Conservation (phyloP, 2,329 filamentous ascomycete genomes). For the Dactylellina parvicollis region DNA sequence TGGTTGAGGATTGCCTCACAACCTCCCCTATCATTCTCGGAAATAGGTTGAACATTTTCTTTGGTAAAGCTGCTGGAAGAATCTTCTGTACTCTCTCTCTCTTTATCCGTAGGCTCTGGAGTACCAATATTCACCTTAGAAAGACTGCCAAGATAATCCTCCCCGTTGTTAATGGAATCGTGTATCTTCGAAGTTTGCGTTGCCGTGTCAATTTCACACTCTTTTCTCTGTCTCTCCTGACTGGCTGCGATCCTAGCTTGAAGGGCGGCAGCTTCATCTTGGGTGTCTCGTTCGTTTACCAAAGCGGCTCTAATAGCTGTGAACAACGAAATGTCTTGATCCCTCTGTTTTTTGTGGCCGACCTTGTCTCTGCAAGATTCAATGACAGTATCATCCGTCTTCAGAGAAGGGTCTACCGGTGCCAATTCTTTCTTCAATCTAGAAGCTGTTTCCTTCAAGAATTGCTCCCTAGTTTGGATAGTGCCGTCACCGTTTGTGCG, state of each 20-base stretch:
- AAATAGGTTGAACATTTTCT: conserved; percentile 21
- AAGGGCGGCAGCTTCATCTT: conserved; percentile 10
- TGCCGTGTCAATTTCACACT: conserved; percentile 17
- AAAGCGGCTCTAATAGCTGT: conserved; percentile 41
- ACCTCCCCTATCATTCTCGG: not conserved
- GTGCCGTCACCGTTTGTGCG: not conserved
- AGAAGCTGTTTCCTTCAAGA: conserved; percentile 28
- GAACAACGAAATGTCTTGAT: conserved; percentile 33
- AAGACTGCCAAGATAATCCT: conserved; percentile 43
- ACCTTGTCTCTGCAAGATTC: conserved; percentile 42
- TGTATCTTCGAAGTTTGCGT: conserved; percentile 48
- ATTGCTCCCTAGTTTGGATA: conserved; percentile 29
- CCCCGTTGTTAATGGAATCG: conserved; percentile 49
- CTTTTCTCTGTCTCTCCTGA: conserved; percentile 29
- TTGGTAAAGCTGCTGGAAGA: conserved; percentile 15
- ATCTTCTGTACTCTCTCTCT: not conserved
- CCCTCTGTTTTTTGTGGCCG: conserved; percentile 11
- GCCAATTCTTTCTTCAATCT: conserved; percentile 43
- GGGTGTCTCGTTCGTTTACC: conserved; percentile 26
- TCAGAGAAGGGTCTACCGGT: conserved; percentile 41
- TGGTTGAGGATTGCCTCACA: not conserved
- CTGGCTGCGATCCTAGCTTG: conserved; percentile 21
- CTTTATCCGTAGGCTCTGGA: not conserved
- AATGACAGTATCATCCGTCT: conserved; percentile 44
- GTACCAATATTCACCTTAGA: conserved; percentile 38